A percentile compares a stretch with the other conserved stretches of the same genome.
These are phyloP conservation scores for Ophidiomyces ophidiicola DNA, from an alignment of 2,329 filamentous ascomycete genomes.

Conservation along the genomic window DNA sequence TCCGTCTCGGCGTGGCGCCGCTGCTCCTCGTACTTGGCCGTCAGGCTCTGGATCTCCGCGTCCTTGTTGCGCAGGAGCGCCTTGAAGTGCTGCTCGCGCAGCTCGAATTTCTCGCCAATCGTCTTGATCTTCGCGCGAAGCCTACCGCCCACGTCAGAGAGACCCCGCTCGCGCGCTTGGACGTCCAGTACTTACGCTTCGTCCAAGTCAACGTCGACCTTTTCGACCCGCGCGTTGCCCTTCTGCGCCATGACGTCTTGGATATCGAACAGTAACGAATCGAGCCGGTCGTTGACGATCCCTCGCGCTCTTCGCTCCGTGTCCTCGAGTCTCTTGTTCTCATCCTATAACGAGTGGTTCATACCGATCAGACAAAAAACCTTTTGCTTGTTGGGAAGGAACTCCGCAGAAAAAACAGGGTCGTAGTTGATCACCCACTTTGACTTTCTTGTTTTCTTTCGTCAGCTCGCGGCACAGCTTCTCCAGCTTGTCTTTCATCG, in stretches of 20 bases:
- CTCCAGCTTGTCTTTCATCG: constrained; percentile 90
- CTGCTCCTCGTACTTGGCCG: constrained; percentile 78
- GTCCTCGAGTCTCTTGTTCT: constrained; percentile 84
- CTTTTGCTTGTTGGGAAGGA: constrained; percentile 2
- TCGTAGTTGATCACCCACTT: constrained; percentile 45
- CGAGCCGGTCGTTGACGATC: constrained; percentile 74
- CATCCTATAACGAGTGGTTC: constrained; percentile 46
- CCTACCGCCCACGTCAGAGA: constrained; percentile 23
- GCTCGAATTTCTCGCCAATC: constrained; percentile 90
- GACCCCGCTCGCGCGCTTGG: background rate
- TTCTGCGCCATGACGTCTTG: constrained; percentile 82
- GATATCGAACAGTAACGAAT: constrained; percentile 66
- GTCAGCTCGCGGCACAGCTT: constrained; percentile 91
- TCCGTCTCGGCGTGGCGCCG: constrained; percentile 80
- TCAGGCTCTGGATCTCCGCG: constrained; percentile 83
- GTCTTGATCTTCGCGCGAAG: constrained; percentile 71
- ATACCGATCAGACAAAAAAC: constrained; percentile 15
- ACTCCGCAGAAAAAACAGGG: background rate
- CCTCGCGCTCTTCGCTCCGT: constrained; percentile 70
- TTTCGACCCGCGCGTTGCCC: constrained; percentile 66
- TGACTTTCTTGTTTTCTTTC: constrained; percentile 95
- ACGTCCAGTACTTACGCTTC: constrained; percentile 53
- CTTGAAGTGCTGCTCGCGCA: constrained; percentile 88
- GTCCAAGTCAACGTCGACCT: constrained; percentile 75
- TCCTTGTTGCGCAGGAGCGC: constrained; percentile 87